phyloP scores from a whole-genome alignment of 1,139 yeast genomes.

The Taphrina sp. region DNA sequence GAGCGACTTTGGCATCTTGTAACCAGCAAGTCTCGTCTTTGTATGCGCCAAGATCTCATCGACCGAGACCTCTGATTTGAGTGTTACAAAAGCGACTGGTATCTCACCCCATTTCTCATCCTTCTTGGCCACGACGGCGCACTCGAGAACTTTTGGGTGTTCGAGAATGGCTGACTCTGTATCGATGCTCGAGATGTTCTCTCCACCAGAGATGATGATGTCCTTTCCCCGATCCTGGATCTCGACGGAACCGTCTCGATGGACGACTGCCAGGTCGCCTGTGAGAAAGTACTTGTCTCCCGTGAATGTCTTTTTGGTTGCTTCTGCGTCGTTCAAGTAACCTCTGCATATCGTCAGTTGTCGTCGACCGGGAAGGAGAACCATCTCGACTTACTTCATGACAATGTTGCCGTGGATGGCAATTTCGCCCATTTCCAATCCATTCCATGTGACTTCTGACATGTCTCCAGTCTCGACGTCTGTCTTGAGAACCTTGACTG shows the following conservation, averaged over 20 bases:
- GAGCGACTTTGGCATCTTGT: conserved; percentile 38
- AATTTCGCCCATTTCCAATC: conserved; percentile 46
- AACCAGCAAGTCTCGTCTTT: conserved; percentile 36
- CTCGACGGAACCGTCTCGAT: conserved; percentile 56
- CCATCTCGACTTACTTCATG: conserved; percentile 54
- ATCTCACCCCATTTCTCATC: conserved; percentile 46
- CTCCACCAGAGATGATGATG: conserved; percentile 79
- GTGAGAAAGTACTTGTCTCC: conserved; percentile 72
- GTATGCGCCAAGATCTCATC: conserved; percentile 22
- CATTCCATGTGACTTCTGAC: conserved; percentile 52
- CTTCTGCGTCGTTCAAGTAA: conserved; percentile 60
- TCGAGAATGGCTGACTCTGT: conserved; percentile 64
- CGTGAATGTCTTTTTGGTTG: conserved; percentile 55
- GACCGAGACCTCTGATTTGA: conserved; percentile 1
- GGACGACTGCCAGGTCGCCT: conserved; percentile 70
- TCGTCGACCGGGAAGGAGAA: conserved; percentile 42
- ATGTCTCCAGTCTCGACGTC: conserved; percentile 48
- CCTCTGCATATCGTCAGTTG: conserved; percentile 53
- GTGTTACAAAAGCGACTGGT: conserved; percentile 43
- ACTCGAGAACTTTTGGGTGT: conserved; percentile 44
- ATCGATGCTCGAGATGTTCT: conserved; percentile 74
- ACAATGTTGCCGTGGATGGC: conserved; percentile 46
- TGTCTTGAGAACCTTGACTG: conserved; percentile 50
- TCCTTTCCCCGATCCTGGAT: conserved; percentile 76
- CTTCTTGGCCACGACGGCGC: conserved; percentile 47